These are phyloP conservation scores for Capsicum rhomboideum DNA, from an alignment of 257 asterid species.

Conservation along the genomic window DNA sequence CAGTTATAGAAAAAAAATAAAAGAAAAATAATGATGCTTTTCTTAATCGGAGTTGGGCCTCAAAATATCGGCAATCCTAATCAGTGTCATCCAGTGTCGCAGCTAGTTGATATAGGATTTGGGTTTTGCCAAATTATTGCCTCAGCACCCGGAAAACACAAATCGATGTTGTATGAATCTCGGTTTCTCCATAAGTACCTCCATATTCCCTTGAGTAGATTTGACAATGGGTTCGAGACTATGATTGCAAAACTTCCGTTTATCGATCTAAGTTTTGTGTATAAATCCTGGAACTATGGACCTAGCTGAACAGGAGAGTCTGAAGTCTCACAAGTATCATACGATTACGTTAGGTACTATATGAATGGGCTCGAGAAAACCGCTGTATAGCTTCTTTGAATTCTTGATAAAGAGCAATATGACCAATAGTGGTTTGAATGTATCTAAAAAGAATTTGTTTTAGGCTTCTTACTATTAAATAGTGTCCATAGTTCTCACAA, in stretches of 20 bases:
- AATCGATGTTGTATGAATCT: background rate
- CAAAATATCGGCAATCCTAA: background rate
- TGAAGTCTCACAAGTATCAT: background rate
- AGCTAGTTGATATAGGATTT: background rate
- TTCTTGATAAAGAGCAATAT: background rate
- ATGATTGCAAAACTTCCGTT: background rate
- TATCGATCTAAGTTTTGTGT: background rate
- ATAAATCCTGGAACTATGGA: background rate
- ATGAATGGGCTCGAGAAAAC: background rate
- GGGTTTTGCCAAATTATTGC: background rate
- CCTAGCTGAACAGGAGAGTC: background rate
- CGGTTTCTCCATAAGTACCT: background rate
- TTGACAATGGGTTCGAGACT: background rate
- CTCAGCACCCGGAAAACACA: background rate
- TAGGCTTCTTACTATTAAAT: background rate
- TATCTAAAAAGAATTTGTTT: background rate
- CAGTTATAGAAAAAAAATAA: too few relatives aligned
- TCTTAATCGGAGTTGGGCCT: background rate
- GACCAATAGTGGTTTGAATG: background rate
- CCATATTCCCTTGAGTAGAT: background rate
- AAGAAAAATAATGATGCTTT: too few relatives aligned
- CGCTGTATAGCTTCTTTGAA: background rate
- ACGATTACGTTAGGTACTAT: background rate
- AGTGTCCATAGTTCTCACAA: background rate
- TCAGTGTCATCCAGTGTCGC: background rate